phyloP scores from a whole-genome alignment of 1,139 yeast genomes.

The Debaryomycetaceae sp. region DNA sequence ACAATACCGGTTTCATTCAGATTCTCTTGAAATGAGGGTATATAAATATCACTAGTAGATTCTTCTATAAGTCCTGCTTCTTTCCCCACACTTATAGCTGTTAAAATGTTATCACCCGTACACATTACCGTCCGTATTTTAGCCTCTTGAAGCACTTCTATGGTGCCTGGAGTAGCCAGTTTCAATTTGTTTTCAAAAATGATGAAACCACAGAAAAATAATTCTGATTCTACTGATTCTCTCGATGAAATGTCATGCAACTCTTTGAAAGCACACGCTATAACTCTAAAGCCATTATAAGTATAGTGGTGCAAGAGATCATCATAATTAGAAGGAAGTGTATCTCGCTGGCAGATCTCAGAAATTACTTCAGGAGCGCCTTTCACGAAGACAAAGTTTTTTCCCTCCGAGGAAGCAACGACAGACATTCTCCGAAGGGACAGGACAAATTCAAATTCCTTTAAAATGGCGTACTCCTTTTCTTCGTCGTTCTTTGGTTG shows the following conservation, averaged over 20 bases:
- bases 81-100: conserved; percentile 89
- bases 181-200: conserved; percentile 90
- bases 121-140: conserved; percentile 88
- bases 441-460: conserved; percentile 83
- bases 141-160: conserved; percentile 58
- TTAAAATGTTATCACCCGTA: conserved; percentile 92
- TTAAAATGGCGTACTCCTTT: conserved; percentile 51
- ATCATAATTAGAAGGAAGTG: conserved; percentile 74
- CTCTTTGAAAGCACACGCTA: conserved; percentile 81
- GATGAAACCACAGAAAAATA: conserved; percentile 82
- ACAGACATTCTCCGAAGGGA: conserved; percentile 90
- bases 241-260: conserved; percentile 28
- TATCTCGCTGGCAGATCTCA: conserved; percentile 65
- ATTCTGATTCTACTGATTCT: conserved; percentile 61
- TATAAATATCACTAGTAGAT: conserved; percentile 49
- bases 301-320: conserved; percentile 79
- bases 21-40: conserved; percentile 57
- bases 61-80: conserved; percentile 69
- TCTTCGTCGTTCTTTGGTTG: conserved; percentile 21
- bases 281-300: conserved; percentile 90
- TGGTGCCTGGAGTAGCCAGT: conserved; percentile 58
- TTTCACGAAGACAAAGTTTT: conserved; percentile 61
- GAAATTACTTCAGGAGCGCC: conserved; percentile 98
- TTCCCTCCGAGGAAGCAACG: conserved; percentile 44
- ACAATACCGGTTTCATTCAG: conserved; percentile 33